These are phyloP conservation scores for Jatropha curcas DNA, from an alignment of 345 rosid species.

Conservation along the genomic window DNA sequence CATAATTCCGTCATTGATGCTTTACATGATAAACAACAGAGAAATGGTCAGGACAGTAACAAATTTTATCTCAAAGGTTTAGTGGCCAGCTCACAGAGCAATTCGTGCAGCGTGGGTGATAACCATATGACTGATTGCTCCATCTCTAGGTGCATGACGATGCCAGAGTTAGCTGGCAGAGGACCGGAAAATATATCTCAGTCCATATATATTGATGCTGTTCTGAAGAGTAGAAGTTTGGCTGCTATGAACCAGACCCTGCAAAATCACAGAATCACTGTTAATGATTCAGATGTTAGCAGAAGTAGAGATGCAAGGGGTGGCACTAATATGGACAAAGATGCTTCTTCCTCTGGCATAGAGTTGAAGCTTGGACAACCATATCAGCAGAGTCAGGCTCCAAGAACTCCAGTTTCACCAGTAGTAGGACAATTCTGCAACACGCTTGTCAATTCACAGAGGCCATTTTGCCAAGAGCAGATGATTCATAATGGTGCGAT, in stretches of 20 bases:
- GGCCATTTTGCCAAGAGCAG: conserved; percentile 32
- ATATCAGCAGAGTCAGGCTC: conserved; percentile 33
- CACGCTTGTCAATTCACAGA: conserved; percentile 17
- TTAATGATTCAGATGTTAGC: conserved; percentile 15
- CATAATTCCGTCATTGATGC: conserved; percentile 22
- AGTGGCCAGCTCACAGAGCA: conserved; percentile 25
- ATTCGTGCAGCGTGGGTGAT: conserved; percentile 19
- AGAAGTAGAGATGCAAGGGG: conserved; percentile 22
- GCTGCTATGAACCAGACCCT: conserved; percentile 13
- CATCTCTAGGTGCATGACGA: conserved; percentile 26
- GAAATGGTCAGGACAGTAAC: conserved; percentile 22
- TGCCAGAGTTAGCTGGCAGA: conserved; percentile 27
- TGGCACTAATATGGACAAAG: conserved; percentile 22
- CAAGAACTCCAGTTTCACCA: conserved; percentile 32
- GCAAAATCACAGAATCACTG: conserved; percentile 24
- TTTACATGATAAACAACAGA: conserved; percentile 30
- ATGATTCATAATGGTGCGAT: conserved; percentile 39
- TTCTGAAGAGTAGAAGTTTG: conserved; percentile 27
- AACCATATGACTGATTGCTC: conserved; percentile 22
- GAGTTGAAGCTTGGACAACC: conserved; percentile 62
- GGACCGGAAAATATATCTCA: conserved; percentile 33
- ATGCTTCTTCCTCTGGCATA: conserved; percentile 39
- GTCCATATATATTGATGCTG: conserved; percentile 28
- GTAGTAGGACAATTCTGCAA: conserved; percentile 19
- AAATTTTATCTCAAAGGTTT: conserved; percentile 29